These are phyloP conservation scores for Citrus medica DNA, from an alignment of 345 rosid genomes.

Conservation along the genomic window DNA sequence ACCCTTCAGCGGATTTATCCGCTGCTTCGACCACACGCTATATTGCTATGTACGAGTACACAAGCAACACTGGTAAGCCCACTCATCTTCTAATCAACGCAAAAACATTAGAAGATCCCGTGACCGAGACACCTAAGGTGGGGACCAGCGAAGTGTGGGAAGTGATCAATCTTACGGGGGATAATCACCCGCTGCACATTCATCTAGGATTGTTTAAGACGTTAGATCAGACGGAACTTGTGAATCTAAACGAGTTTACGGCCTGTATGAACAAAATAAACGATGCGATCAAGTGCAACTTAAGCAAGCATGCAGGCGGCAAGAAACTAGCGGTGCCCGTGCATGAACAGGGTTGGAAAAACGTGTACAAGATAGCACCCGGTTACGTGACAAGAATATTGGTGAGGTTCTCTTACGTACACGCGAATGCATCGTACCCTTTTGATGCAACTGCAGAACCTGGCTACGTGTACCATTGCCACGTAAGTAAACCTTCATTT, in stretches of 20 bases:
- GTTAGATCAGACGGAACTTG: constrained; percentile 60
- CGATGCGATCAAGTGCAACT: constrained; percentile 59
- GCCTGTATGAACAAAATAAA: constrained; percentile 61
- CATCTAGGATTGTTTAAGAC: constrained; percentile 73
- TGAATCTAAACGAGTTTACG: constrained; percentile 37
- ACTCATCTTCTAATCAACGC: constrained; percentile 79
- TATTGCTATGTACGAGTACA: constrained; percentile 77
- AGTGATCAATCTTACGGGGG: constrained; percentile 82
- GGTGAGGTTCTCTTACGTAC: constrained; percentile 65
- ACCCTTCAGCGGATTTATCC: constrained; percentile 50
- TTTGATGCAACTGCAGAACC: constrained; percentile 79
- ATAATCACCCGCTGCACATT: constrained; percentile 88
- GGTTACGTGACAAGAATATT: constrained; percentile 61
- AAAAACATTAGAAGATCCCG: constrained; percentile 50
- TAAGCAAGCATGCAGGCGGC: constrained; percentile 56
- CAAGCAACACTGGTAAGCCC: constrained; percentile 48
- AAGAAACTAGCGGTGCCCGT: constrained; percentile 34
- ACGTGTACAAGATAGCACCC: constrained; percentile 81
- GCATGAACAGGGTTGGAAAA: constrained; percentile 93
- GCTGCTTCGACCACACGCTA: constrained; percentile 50
- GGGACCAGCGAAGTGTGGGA: constrained; percentile 86
- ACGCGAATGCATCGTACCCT: constrained; percentile 56
- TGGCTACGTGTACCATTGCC: constrained; percentile 94
- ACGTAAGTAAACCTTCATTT: constrained; percentile 44
- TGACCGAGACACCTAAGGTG: constrained; percentile 54